Evolutionary conservation across 2,329 filamentous ascomycete species (phyloP).

Genomic region (Gliomastix tumulicola): DNA sequence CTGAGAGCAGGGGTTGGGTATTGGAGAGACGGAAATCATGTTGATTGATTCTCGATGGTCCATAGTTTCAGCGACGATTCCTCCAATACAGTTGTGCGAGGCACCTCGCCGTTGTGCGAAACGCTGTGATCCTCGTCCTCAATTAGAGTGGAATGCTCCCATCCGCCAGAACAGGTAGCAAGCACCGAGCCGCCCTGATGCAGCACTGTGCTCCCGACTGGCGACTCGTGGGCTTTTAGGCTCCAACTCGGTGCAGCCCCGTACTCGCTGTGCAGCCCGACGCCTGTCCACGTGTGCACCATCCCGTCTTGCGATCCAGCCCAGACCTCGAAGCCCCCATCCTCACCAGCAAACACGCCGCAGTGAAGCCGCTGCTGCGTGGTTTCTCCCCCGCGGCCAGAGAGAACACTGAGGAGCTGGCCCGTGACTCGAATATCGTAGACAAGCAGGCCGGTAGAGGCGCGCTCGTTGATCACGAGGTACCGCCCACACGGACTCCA

Average conservation of each 20-base stretch:
- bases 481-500: constrained; percentile 61
- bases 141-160: constrained; percentile 23
- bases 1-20: too few species aligned
- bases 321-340: constrained; percentile 53
- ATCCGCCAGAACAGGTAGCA: constrained; percentile 50
- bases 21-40: too few species aligned
- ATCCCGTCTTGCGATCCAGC: constrained; percentile 47
- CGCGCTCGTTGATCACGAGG: constrained; percentile 54
- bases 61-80: constrained; percentile 14
- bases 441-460: constrained; percentile 46
- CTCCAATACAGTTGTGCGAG: constrained; percentile 5
- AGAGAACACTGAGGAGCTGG: constrained; percentile 45
- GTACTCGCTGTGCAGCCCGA: constrained; percentile 39
- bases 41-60: constrained; percentile 5
- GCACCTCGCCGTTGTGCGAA: background rate
- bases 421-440: constrained; percentile 57
- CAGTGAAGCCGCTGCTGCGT: constrained; percentile 52
- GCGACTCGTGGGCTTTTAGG: constrained; percentile 39
- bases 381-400: constrained; percentile 39
- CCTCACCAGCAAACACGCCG: constrained; percentile 41
- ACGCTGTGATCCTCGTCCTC: constrained; percentile 1
- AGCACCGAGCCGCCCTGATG: constrained; percentile 48
- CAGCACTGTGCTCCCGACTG: constrained; percentile 41
- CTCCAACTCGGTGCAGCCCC: constrained; percentile 34
- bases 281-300: constrained; percentile 52